Evolutionary conservation across 2,329 filamentous ascomycete genomes (phyloP).

Genomic region (Fonsecaea pugnacius): DNA sequence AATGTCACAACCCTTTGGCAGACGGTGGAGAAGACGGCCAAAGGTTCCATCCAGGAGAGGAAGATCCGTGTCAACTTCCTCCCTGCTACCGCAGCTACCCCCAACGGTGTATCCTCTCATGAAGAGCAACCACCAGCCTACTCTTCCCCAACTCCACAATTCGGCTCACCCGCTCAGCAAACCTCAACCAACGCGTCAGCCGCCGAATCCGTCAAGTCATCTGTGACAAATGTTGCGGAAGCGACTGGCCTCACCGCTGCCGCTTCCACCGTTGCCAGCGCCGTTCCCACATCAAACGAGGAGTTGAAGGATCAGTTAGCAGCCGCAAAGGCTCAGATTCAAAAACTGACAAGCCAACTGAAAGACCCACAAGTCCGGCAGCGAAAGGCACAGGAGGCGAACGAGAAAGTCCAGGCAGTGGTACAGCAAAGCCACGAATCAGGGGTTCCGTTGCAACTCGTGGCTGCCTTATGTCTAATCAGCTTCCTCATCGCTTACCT

Average conservation of each 20-base stretch:
- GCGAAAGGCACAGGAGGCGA: slow-evolving; percentile 68
- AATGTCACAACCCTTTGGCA: slow-evolving; percentile 85
- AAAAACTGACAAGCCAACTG: slow-evolving; percentile 66
- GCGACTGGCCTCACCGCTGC: slow-evolving; percentile 50
- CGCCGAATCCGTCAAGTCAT: slow-evolving; percentile 35
- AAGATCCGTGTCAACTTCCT: slow-evolving; percentile 95
- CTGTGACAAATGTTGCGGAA: slow-evolving; percentile 35
- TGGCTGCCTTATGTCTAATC: slow-evolving; percentile 79
- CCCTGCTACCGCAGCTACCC: slow-evolving; percentile 58
- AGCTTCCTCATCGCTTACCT: slow-evolving; percentile 95
- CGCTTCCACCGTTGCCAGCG: slow-evolving; percentile 55
- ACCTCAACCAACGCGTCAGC: slow-evolving; percentile 38
- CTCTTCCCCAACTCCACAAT: slow-evolving; percentile 60
- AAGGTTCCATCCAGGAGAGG: slow-evolving; percentile 80
- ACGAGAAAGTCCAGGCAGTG: slow-evolving; percentile 58
- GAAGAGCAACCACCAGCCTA: slow-evolving; percentile 59
- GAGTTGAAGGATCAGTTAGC: slow-evolving; percentile 74
- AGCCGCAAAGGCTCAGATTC: slow-evolving; percentile 74
- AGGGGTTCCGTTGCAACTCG: slow-evolving; percentile 78
- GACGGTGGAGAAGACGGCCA: slow-evolving; percentile 72
- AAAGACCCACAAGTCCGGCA: slow-evolving; percentile 75
- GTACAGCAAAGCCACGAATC: slow-evolving; percentile 60
- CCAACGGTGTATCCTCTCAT: slow-evolving; percentile 43
- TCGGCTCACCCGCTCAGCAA: slow-evolving; percentile 51
- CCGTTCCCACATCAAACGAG: slow-evolving; percentile 56